Evolutionary conservation across 2,329 filamentous ascomycete species (phyloP).

Genomic region (Diaporthe amygdali): DNA sequence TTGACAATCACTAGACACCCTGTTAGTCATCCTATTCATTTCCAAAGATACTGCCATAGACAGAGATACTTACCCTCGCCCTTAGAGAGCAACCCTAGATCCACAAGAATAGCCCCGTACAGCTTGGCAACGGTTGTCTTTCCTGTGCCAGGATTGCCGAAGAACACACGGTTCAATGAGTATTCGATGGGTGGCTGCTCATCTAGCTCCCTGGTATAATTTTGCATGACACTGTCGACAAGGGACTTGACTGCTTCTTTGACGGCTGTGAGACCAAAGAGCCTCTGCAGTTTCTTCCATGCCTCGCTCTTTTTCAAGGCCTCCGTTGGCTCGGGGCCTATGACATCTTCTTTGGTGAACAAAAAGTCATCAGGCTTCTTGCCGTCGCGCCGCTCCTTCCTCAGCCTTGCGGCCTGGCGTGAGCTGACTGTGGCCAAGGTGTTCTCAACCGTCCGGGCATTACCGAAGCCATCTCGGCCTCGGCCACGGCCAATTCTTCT

Average conservation of each 20-base stretch:
- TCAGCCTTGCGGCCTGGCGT: constrained; percentile 64
- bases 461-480: constrained; percentile 72
- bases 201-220: constrained; percentile 69
- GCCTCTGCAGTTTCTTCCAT: constrained; percentile 60
- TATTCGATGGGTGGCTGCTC: constrained; percentile 66
- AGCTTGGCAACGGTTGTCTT: constrained; percentile 79
- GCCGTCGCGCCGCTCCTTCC: constrained; percentile 47
- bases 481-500: constrained; percentile 66
- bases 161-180: constrained; percentile 71
- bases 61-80: constrained; percentile 60
- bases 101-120: constrained; percentile 71
- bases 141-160: constrained; percentile 76
- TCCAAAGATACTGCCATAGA: background rate
- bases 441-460: constrained; percentile 74
- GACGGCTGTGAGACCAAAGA: constrained; percentile 66
- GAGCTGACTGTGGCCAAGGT: constrained; percentile 55
- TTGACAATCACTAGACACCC: constrained; percentile 63
- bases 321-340: constrained; percentile 69
- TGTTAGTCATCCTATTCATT: background rate
- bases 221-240: constrained; percentile 65
- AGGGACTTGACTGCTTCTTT: constrained; percentile 65
- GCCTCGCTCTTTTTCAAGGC: constrained; percentile 57
- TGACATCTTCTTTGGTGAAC: constrained; percentile 70
- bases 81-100: constrained; percentile 70
- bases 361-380: constrained; percentile 58